Evolutionary conservation across 306 rosid genomes (phyloP).

Genomic region (Pueraria montana): DNA sequence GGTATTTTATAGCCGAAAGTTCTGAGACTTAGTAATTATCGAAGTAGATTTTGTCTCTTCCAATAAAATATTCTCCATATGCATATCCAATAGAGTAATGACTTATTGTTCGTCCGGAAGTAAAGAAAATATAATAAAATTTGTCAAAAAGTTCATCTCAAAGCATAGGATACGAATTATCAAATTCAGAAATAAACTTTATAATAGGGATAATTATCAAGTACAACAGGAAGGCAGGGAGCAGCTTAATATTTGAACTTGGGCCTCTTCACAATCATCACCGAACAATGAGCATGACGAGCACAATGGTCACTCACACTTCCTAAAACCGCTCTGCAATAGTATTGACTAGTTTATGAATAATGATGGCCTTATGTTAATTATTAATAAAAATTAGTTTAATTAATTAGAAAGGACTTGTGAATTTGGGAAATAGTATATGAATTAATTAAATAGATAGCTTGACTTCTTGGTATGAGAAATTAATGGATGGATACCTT

Average conservation of each 20-base stretch:
- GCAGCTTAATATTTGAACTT: slow-evolving; percentile 41
- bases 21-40: too few species aligned
- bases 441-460: too few species aligned
- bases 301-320: slow-evolving; percentile 79
- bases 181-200: not conserved
- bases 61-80: too few species aligned
- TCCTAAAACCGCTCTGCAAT: slow-evolving; percentile 65
- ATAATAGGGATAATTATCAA: too few species aligned
- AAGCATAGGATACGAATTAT: not conserved
- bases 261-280: slow-evolving; percentile 73
- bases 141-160: not conserved
- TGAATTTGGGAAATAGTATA: too few species aligned
- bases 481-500: too few species aligned
- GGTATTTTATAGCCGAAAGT: too few species aligned
- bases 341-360: not conserved
- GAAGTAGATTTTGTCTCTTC: too few species aligned
- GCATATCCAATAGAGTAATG: too few species aligned
- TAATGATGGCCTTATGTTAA: not conserved
- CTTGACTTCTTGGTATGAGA: too few species aligned
- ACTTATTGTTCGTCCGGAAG: not conserved
- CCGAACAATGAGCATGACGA: slow-evolving; percentile 65
- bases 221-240: not conserved
- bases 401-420: too few species aligned
- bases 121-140: not conserved
- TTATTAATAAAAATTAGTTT: too few species aligned